Evolutionary conservation across 1,284 basidiomycete species (phyloP).

Genomic region (Mrakiaceae sp.): DNA sequence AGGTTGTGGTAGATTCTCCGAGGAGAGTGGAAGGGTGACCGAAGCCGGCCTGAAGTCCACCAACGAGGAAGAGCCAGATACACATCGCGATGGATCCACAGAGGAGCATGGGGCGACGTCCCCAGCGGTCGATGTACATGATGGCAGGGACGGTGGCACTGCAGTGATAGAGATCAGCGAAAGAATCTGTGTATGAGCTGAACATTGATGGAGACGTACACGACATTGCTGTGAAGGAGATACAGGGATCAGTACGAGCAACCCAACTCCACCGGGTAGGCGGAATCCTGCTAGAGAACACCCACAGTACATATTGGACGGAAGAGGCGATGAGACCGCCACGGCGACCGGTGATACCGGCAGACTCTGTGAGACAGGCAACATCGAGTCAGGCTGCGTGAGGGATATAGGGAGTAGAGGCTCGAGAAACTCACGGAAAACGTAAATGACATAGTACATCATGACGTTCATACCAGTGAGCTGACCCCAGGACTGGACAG

Average conservation of each 20-base stretch:
- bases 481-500: conserved; percentile 55
- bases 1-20: conserved; percentile 29
- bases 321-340: conserved; percentile 63
- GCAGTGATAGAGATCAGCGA: neutral
- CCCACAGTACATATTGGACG: conserved; percentile 48
- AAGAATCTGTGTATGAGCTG: conserved; percentile 7
- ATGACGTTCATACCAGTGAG: conserved; percentile 46
- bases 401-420: neutral
- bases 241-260: too few relatives aligned
- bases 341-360: conserved; percentile 56
- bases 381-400: neutral
- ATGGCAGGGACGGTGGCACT: conserved; percentile 48
- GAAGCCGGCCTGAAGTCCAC: conserved; percentile 55
- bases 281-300: conserved; percentile 23
- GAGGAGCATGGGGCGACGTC: conserved; percentile 62
- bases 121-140: conserved; percentile 55
- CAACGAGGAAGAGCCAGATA: conserved; percentile 63
- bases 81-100: conserved; percentile 49
- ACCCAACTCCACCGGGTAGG: too few relatives aligned
- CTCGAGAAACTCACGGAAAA: conserved; percentile 48
- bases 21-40: conserved; percentile 33
- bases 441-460: conserved; percentile 70
- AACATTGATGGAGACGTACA: conserved; percentile 54
- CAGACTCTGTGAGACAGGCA: conserved; percentile 22
- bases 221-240: conserved; percentile 16